Percentiles rank a stretch among this genome's conserved stretches.
Evolutionary conservation across 2,329 filamentous ascomycete genomes (phyloP).

Genomic region (Colletotrichum chrysophilum): DNA sequence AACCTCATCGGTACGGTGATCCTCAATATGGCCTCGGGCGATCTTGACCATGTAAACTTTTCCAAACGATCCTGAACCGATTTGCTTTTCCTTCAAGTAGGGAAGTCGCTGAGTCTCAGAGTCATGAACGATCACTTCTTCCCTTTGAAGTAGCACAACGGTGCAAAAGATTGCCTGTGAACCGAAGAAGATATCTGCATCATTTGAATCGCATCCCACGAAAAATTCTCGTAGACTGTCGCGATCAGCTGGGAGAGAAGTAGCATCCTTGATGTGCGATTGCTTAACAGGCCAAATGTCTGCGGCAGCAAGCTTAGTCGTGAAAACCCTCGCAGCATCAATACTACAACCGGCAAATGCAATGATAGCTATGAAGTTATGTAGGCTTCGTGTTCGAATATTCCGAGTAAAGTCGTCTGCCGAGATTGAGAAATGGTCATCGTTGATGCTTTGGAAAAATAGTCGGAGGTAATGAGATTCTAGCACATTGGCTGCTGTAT

Average conservation of each 20-base stretch:
- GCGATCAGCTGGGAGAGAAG: background rate
- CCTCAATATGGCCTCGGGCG: constrained; percentile 36
- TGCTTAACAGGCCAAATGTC: background rate
- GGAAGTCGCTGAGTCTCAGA: background rate
- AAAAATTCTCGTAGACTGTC: background rate
- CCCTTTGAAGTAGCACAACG: background rate
- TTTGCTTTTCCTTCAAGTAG: background rate
- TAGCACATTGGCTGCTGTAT: background rate
- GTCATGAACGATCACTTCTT: background rate
- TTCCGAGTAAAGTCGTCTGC: background rate
- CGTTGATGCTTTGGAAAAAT: background rate
- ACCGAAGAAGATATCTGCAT: background rate
- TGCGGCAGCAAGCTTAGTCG: background rate
- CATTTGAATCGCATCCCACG: background rate
- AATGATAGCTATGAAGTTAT: background rate
- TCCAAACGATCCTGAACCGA: constrained; percentile 33
- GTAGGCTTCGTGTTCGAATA: background rate
- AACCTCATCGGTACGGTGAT: constrained; percentile 15
- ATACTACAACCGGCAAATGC: background rate
- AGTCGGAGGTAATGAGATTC: background rate
- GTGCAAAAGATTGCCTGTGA: background rate
- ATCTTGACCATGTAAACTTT: constrained; percentile 33
- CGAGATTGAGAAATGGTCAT: background rate
- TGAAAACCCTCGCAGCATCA: background rate
- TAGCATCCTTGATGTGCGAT: background rate